These are phyloP conservation scores for Plectosphaerella sp. DNA, from an alignment of 2,329 filamentous ascomycete genomes.

Conservation along the genomic window DNA sequence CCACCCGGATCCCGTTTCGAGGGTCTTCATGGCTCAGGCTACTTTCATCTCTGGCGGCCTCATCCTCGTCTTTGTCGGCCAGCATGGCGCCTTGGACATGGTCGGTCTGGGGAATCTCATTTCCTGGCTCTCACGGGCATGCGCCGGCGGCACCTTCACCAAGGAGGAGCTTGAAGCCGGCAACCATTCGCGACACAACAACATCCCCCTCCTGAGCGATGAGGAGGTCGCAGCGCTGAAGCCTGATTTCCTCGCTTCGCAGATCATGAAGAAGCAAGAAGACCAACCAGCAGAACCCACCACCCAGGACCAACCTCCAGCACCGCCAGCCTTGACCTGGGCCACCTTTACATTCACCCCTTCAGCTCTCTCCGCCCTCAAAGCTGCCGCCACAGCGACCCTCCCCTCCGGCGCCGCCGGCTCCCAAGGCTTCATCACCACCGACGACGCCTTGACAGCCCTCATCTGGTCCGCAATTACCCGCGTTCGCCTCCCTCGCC, in stretches of 20 bases:
- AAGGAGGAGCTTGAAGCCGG: conserved; percentile 35
- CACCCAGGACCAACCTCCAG: background rate
- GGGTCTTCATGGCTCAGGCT: conserved; percentile 6
- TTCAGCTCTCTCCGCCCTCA: conserved; percentile 31
- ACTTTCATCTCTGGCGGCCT: conserved; percentile 36
- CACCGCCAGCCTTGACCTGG: conserved; percentile 27
- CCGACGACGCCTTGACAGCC: conserved; percentile 47
- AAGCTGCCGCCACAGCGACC: conserved; percentile 26
- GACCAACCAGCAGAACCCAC: background rate
- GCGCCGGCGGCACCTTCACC: conserved; percentile 37
- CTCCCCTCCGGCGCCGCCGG: background rate
- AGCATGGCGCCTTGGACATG: conserved; percentile 49
- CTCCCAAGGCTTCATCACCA: conserved; percentile 37
- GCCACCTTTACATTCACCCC: conserved; percentile 38
- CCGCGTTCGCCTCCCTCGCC: conserved; percentile 31
- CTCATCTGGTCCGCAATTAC: conserved; percentile 44
- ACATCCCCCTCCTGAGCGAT: conserved; percentile 30
- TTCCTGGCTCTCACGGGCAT: conserved; percentile 43
- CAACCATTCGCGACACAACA: conserved; percentile 30
- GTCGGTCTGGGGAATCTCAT: conserved; percentile 43
- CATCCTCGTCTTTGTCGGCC: conserved; percentile 40
- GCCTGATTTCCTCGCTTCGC: background rate
- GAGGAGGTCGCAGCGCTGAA: background rate
- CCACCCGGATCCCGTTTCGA: background rate
- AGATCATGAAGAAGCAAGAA: background rate